A percentile compares a stretch with the other conserved stretches of the same genome.
These are phyloP conservation scores for Puccinia polysora DNA, from an alignment of 1,284 basidiomycete genomes.

Conservation along the genomic window DNA sequence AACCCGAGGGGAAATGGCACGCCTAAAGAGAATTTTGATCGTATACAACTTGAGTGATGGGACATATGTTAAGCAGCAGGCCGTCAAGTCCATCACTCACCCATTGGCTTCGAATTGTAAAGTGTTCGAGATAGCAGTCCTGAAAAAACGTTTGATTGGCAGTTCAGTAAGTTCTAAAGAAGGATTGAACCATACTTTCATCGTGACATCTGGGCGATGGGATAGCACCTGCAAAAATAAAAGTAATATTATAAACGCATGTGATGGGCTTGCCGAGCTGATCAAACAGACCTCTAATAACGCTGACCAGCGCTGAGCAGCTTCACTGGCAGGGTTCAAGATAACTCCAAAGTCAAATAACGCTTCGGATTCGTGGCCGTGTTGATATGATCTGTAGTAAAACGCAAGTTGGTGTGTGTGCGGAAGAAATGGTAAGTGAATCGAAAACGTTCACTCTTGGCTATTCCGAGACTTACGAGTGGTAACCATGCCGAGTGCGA, in stretches of 20 bases:
- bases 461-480: constrained; percentile 32
- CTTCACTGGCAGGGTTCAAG: constrained; percentile 77
- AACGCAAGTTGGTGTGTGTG: background rate
- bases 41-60: constrained; percentile 48
- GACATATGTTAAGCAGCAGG: constrained; percentile 24
- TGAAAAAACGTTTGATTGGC: constrained; percentile 90
- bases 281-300: constrained; percentile 62
- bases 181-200: constrained; percentile 74
- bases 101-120: constrained; percentile 68
- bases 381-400: constrained; percentile 61
- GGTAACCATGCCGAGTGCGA: constrained; percentile 3
- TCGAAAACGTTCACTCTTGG: background rate
- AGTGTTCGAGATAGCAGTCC: constrained; percentile 64
- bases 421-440: constrained; percentile 1
- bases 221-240: constrained; percentile 53
- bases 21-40: constrained; percentile 2
- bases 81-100: constrained; percentile 55
- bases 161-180: constrained; percentile 62
- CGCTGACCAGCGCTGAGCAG: constrained; percentile 76
- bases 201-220: constrained; percentile 57
- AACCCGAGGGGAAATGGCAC: constrained; percentile 49
- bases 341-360: constrained; percentile 69
- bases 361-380: constrained; percentile 66
- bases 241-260: background rate
- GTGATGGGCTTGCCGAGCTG: background rate